Evolutionary conservation across 1,284 basidiomycete species (phyloP), one percentile per base, ranked within the genome.

Genomic region (Cryptococcus sp.): DNA sequence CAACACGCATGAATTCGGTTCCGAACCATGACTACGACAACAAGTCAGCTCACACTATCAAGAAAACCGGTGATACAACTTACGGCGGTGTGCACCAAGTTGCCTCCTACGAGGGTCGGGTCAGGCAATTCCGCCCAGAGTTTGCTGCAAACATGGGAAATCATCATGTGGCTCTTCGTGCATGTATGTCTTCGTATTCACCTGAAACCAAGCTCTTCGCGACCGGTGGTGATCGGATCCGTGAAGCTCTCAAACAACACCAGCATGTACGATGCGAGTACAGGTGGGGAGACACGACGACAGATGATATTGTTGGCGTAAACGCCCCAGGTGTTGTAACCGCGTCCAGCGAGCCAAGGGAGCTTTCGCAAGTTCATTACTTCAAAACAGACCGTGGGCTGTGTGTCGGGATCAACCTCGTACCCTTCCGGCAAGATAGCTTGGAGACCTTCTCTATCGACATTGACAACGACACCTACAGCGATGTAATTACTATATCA

Each of bases 291-390:
- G n/a, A 44, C 41, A 10, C 41, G n/a, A 16, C 41, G 41, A 44
- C 41, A 44, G 22, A 10, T 10, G 22, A 44, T 22, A 16, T 44
- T 22, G 15, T 44, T 44, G 41, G 41, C 41, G 22, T 19, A 44
- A n/a, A 44, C 41, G n/a, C 41, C 41, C 41, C 41, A 44, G n/a
- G 41, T 44, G n/a, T 44, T 44, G 41, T 44, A 44, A 8, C 41
- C 41, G 41, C 41, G 41, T 4, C 41, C 41, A 44, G 41, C 41
- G n/a, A 44, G 41, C 41, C 41, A 44, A 11, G 41, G 41, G 1
- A 44, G 41, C 22, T 44, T 44, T 44, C 41, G 41, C 41, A 44
- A 22, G 13, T 44, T 44, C 41, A 44, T 44, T 15, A 44, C 41
- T n/a, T 44, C 41, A 16, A 19, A 44, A 11, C 11, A 6, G n/a